These are phyloP conservation scores for Calocera cornea DNA, from an alignment of 768 basidiomycete species.

Conservation along the genomic window DNA sequence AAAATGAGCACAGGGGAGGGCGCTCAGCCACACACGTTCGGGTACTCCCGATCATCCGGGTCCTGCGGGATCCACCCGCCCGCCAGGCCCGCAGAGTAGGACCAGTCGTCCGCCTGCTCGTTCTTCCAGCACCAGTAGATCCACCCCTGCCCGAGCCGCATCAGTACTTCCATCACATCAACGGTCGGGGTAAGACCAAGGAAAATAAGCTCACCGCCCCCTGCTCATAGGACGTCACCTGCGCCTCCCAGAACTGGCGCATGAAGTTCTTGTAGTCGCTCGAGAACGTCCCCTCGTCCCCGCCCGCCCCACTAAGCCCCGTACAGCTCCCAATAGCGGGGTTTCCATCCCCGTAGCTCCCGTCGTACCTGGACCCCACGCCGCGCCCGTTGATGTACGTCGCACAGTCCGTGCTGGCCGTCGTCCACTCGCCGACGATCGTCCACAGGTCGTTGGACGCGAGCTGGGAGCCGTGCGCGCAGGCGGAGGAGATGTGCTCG, in stretches of 20 bases:
- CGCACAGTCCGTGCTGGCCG: slow-evolving; percentile 60
- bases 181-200: neutral
- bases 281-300: slow-evolving; percentile 33
- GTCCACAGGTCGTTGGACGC: slow-evolving; percentile 61
- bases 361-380: slow-evolving; percentile 53
- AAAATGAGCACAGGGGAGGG: no score
- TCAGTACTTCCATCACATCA: no score
- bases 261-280: slow-evolving; percentile 38
- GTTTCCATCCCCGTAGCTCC: slow-evolving; percentile 45
- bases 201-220: slow-evolving; percentile 25
- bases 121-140: slow-evolving; percentile 5
- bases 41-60: slow-evolving; percentile 51
- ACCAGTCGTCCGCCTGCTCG: slow-evolving; percentile 63
- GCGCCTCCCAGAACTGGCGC: slow-evolving; percentile 62
- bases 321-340: slow-evolving; percentile 57
- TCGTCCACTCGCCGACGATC: slow-evolving; percentile 80
- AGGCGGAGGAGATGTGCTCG: slow-evolving; percentile 51
- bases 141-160: neutral
- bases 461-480: slow-evolving; percentile 34
- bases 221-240: slow-evolving; percentile 58
- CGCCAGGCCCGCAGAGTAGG: slow-evolving; percentile 56
- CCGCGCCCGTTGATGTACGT: slow-evolving; percentile 74
- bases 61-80: slow-evolving; percentile 68
- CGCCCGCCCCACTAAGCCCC: slow-evolving; percentile 49
- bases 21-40: slow-evolving; percentile 40